These are phyloP conservation scores for Alternaria sp. DNA, from an alignment of 2,329 filamentous ascomycete genomes.

Conservation along the genomic window DNA sequence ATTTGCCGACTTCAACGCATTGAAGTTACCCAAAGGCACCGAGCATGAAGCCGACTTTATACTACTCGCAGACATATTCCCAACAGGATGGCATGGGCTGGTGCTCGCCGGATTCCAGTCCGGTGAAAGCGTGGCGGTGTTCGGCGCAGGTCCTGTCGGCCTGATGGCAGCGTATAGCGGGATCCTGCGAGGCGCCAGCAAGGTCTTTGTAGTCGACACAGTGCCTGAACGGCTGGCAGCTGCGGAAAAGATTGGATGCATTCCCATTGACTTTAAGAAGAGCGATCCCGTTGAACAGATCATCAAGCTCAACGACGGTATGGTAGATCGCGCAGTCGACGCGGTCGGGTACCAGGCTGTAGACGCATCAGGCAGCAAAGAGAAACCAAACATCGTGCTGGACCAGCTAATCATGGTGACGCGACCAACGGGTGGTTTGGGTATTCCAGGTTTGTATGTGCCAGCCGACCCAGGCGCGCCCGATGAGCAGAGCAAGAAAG, in stretches of 20 bases:
- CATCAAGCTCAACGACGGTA: conserved; percentile 64
- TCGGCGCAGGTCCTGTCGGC: conserved; percentile 69
- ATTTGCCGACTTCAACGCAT: conserved; percentile 72
- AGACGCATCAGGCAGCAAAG: conserved; percentile 61
- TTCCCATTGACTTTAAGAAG: conserved; percentile 68
- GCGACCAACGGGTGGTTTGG: conserved; percentile 67
- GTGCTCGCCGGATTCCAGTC: conserved; percentile 66
- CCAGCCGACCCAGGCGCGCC: conserved; percentile 69
- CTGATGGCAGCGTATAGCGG: conserved; percentile 73
- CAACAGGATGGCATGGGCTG: conserved; percentile 65
- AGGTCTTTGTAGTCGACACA: conserved; percentile 69
- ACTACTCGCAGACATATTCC: conserved; percentile 60
- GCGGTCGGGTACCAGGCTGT: conserved; percentile 73
- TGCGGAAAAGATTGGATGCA: conserved; percentile 69
- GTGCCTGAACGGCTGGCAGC: conserved; percentile 66
- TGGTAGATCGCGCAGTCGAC: conserved; percentile 71
- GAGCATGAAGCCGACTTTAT: conserved; percentile 70
- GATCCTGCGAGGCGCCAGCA: conserved; percentile 66
- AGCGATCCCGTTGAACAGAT: conserved; percentile 68
- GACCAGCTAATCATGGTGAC: conserved; percentile 72
- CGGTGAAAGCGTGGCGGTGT: conserved; percentile 70
- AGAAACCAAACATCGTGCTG: conserved; percentile 69
- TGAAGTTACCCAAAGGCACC: conserved; percentile 67
- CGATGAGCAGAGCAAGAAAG: conserved; percentile 67
- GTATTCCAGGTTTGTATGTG: conserved; percentile 65